These are phyloP conservation scores for Flagelloscypha sp. DNA, from an alignment of 768 basidiomycete species.

Conservation along the genomic window DNA sequence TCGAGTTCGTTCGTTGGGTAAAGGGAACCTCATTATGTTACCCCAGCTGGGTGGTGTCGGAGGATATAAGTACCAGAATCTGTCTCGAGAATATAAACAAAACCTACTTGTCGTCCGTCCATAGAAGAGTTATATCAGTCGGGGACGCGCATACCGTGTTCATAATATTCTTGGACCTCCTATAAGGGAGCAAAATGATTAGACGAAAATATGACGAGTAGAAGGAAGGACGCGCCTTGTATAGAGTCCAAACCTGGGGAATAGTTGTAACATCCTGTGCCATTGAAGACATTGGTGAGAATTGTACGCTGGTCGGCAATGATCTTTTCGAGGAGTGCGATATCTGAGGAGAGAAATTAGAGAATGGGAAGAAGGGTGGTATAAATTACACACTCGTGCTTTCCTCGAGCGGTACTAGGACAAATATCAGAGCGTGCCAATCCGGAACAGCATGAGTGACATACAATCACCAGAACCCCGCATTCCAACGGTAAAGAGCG, in stretches of 20 bases:
- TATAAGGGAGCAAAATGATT: slow-evolving; percentile 7
- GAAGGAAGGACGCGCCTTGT: slow-evolving; percentile 22
- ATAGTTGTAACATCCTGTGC: slow-evolving; percentile 38
- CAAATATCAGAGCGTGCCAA: neutral
- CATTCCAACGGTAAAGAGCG: slow-evolving; percentile 63
- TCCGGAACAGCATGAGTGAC: slow-evolving; percentile 8
- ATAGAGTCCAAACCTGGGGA: slow-evolving; percentile 61
- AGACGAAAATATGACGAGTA: neutral
- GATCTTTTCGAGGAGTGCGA: slow-evolving; percentile 51
- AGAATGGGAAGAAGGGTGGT: no score
- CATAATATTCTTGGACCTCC: slow-evolving; percentile 63
- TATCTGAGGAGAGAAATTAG: no score
- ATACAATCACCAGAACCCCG: slow-evolving; percentile 50
- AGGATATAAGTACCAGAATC: no score
- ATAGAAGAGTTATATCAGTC: slow-evolving; percentile 60
- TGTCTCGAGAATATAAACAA: no score
- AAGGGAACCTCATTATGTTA: slow-evolving; percentile 56
- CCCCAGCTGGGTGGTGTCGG: no score
- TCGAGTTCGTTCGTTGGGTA: slow-evolving; percentile 44
- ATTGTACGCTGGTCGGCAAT: slow-evolving; percentile 56
- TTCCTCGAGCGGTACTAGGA: no score
- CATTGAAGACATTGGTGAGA: slow-evolving; percentile 41
- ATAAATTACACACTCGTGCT: no score
- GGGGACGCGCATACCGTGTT: slow-evolving; percentile 50
- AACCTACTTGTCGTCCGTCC: slow-evolving; percentile 71